Evolutionary conservation across 1,284 basidiomycete species (phyloP).

Genomic region (Stygiomarasmius scandens): DNA sequence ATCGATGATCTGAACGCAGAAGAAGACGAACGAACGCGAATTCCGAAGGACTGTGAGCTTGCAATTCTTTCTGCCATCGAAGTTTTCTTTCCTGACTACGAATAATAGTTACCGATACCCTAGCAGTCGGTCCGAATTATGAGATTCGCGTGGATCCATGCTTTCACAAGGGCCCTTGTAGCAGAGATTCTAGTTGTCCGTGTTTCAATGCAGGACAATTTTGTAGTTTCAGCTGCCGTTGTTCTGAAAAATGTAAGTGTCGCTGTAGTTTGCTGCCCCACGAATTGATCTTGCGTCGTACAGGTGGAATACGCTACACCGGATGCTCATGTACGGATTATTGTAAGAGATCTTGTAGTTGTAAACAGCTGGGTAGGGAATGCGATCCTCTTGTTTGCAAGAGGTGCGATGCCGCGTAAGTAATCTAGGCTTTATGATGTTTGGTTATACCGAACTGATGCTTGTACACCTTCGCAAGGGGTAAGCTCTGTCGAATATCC

Average conservation of each 20-base stretch:
- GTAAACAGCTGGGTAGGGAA: constrained; percentile 43
- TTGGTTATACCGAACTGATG: neutral
- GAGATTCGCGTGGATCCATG: constrained; percentile 1
- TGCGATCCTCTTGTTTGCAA: constrained; percentile 54
- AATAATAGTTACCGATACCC: too few species aligned
- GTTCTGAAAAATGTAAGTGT: constrained; percentile 5
- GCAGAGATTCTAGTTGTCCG: constrained; percentile 1
- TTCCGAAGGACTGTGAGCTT: too few species aligned
- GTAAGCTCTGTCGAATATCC: neutral
- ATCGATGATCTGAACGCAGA: constrained; percentile 3
- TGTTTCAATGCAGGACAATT: constrained; percentile 9
- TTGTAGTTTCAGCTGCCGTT: constrained; percentile 1
- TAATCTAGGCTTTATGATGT: neutral
- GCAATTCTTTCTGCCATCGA: too few species aligned
- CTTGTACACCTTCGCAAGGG: neutral
- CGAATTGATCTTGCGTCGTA: neutral
- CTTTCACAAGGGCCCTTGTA: constrained; percentile 9
- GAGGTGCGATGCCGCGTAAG: constrained; percentile 29
- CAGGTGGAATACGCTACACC: constrained; percentile 31
- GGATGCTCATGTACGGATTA: constrained; percentile 44
- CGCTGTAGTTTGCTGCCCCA: neutral
- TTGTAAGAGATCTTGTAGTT: constrained; percentile 46
- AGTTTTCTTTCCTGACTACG: too few species aligned
- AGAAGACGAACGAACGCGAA: neutral
- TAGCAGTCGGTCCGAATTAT: too few species aligned